Evolutionary conservation across 371 early-diverging fungal genomes (phyloP), one percentile per base, ranked within the genome.

Genomic region (Mortierella sp.): DNA sequence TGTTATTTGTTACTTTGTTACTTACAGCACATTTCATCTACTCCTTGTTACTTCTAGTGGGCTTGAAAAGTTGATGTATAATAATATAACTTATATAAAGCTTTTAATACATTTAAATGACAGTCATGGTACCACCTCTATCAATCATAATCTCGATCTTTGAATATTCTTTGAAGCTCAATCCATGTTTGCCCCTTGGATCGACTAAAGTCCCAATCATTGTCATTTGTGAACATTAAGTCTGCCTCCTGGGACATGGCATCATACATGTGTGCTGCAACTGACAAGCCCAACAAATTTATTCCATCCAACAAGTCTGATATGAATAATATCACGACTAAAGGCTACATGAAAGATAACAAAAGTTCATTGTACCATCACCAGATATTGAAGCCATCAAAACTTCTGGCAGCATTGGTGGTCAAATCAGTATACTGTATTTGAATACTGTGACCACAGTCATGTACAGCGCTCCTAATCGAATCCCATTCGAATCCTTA

Each of bases 171-270:
- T n/a, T n/a, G n/a, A n/a, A 23, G 42, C 3, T 59, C 57, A n/a
- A 28, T 26, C 28, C 2, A 26, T 9, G 54, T 22, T 17, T 19
- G 45, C 19, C 45, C 19, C n/a, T 43, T 19, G 19, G 13, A 17
- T 19, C 23, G 6, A 19, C 23, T 28, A 54, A 54, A 23, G 23
- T 15, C 31, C 19, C 54, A 6, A 28, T 22, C 49, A 72, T 66
- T 42, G 26, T 61, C 63, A 57, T 61, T 26, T 72, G 72, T 31
- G 49, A 42, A 75, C 43, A 55, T 66, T 45, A 75, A 23, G 42
- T 75, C 76, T 8, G 65, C 66, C 28, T 57, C 42, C 15, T 49
- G 76, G 7, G 76, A 70, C 43, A 29, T 56, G 12, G 68, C 59
- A 0, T n/a, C n/a, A n/a, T n/a, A n/a, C n/a, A n/a, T n/a, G n/a